Evolutionary conservation across 768 basidiomycete species (phyloP).

Genomic region (Pleurotus giganteus): DNA sequence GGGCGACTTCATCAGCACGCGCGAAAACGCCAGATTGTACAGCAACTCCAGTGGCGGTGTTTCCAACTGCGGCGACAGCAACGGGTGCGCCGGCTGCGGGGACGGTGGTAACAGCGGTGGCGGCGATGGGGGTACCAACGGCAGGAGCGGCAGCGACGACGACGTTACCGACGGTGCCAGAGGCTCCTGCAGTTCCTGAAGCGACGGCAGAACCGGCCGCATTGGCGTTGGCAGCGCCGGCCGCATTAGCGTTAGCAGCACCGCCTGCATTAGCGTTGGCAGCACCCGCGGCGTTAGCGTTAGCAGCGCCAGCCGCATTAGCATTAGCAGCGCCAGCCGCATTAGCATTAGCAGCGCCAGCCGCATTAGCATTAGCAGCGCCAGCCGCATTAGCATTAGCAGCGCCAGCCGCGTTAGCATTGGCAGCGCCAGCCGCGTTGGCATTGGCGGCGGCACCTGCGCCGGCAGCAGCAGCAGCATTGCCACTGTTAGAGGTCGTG

Average conservation of each 20-base stretch:
- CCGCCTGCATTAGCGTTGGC: neutral
- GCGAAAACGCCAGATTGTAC: neutral
- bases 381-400: neutral
- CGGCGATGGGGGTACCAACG: neutral
- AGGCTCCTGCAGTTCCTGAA: neutral
- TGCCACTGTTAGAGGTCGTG: conserved; percentile 5
- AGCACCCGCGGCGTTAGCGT: neutral
- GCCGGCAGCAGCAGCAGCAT: neutral
- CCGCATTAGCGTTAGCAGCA: neutral
- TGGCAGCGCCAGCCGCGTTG: neutral
- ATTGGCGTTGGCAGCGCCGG: neutral
- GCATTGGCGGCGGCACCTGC: neutral
- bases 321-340: neutral
- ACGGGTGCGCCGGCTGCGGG: neutral
- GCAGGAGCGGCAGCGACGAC: neutral
- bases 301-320: neutral
- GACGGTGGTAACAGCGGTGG: neutral
- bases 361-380: neutral
- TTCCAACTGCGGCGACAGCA: neutral
- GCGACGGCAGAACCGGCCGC: neutral
- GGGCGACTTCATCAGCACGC: neutral
- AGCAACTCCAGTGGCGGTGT: neutral
- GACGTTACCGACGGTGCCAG: neutral
- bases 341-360: neutral
- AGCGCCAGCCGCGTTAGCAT: neutral